These are phyloP conservation scores for Pseudozyma thailandica DNA, from an alignment of 1,284 basidiomycete species.

Conservation along the genomic window DNA sequence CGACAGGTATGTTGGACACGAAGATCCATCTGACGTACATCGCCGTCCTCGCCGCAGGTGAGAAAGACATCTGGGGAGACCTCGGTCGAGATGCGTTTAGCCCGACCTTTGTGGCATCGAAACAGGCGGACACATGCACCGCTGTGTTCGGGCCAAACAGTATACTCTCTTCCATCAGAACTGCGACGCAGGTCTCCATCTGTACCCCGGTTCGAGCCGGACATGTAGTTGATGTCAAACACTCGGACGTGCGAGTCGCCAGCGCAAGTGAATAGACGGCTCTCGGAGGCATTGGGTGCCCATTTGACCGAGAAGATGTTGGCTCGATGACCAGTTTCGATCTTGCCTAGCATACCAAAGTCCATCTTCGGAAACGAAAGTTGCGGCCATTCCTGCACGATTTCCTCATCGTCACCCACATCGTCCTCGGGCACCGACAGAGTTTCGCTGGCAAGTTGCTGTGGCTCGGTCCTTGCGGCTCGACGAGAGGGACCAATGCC, in stretches of 20 bases:
- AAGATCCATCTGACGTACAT: constrained; percentile 83
- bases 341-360: constrained; percentile 35
- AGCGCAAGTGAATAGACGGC: constrained; percentile 76
- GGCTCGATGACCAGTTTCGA: constrained; percentile 73
- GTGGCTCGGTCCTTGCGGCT: background rate
- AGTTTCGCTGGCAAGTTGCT: background rate
- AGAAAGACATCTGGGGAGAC: constrained; percentile 84
- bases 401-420: background rate
- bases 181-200: constrained; percentile 4
- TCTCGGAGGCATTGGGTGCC: constrained; percentile 73
- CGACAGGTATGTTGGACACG: constrained; percentile 75
- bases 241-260: constrained; percentile 83
- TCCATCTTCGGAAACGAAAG: constrained; percentile 16
- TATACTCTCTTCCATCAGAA: constrained; percentile 22
- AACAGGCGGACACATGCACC: constrained; percentile 56
- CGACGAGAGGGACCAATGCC: constrained; percentile 7
- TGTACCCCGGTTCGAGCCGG: constrained; percentile 1
- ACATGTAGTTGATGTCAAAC: constrained; percentile 74
- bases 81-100: constrained; percentile 83
- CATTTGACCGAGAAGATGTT: constrained; percentile 90
- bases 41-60: constrained; percentile 81
- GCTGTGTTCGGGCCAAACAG: constrained; percentile 23
- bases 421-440: too few species aligned
- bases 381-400: constrained; percentile 27
- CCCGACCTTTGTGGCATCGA: constrained; percentile 63